phyloP scores from a whole-genome alignment of 1,139 yeast species.

The Zygosaccharomyces sapae region DNA sequence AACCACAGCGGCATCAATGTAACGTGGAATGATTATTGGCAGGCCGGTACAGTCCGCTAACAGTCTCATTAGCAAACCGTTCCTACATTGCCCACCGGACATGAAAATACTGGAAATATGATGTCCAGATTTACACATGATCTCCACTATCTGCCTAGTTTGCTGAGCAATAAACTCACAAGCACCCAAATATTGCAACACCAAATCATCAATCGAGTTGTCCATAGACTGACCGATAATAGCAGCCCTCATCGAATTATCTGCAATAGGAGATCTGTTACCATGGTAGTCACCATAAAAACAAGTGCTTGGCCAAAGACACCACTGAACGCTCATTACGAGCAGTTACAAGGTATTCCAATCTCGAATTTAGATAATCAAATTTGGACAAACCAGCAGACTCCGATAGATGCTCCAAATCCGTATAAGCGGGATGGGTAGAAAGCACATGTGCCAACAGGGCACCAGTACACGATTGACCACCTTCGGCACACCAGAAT shows the following conservation, averaged over 20 bases:
- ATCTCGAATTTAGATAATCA: slow-evolving; percentile 71
- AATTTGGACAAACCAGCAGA: slow-evolving; percentile 69
- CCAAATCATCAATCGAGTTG: slow-evolving; percentile 73
- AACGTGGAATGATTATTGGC: slow-evolving; percentile 90
- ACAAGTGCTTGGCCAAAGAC: slow-evolving; percentile 74
- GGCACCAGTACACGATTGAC: slow-evolving; percentile 96
- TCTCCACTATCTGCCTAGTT: slow-evolving; percentile 88
- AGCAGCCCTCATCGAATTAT: slow-evolving; percentile 88
- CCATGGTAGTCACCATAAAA: slow-evolving; percentile 96
- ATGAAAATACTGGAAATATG: slow-evolving; percentile 68
- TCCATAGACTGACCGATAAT: slow-evolving; percentile 94
- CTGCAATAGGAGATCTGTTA: slow-evolving; percentile 94
- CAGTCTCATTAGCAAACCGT: slow-evolving; percentile 78
- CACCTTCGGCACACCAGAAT: slow-evolving; percentile 98
- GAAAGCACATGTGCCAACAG: slow-evolving; percentile 84
- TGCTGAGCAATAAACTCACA: slow-evolving; percentile 98
- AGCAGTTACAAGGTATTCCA: slow-evolving; percentile 62
- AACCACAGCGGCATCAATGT: slow-evolving; percentile 95
- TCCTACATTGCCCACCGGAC: slow-evolving; percentile 97
- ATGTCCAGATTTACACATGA: slow-evolving; percentile 79
- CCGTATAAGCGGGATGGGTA: slow-evolving; percentile 82
- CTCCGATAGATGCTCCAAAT: slow-evolving; percentile 59
- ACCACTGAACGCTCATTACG: slow-evolving; percentile 65
- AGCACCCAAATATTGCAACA: slow-evolving; percentile 82
- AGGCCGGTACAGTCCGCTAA: slow-evolving; percentile 90